Base-by-base conservation (phyloP, 352 stramenopile genomes). In the Thalassiosira livingstoniorum region DNA sequence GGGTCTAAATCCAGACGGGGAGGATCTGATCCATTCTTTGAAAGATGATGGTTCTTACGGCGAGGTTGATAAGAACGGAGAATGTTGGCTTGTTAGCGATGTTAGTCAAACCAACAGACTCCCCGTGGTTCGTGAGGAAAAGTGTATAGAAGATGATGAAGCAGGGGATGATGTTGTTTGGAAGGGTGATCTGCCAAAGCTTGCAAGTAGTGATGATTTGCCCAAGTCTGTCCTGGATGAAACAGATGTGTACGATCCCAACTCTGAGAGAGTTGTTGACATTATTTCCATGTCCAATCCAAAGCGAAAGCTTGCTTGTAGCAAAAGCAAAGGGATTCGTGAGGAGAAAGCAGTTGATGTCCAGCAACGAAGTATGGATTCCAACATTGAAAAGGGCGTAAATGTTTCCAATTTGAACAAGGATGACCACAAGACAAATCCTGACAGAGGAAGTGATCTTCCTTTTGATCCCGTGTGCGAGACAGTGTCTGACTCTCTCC, bases 1-100 rank as follows among this genome's bases (percentile, higher is more conserved):
- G 39, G 93, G 93, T 18, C 35, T 94, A 18, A 74, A 88, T 55
- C 93, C 93, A 7, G 92, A 96, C 61, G 70, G 78, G 32, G 93
- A 96, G 75, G 69, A 94, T 62, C 55, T 81, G 2, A 94, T 92
- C 47, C 90, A 94, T 87, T 71, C 79, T 54, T 64, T 92, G 47
- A 82, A 60, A 27, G 23, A 60, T 7, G 45, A 58, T 27, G 15
- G 2, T 45, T 13, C 35, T 4, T 42, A 7, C 32, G 55, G 18
- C 32, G 55, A 5, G 18, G 21, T n/a, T 32, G 29, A 21, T 64
- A 13, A 4, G 4, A 64, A 35, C n/a, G 27, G n/a, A 7, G 13
- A 10, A 10, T 18, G 10, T 51, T 51, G 42, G 42, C 18, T 18
- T 18, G 10, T 18, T 18, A 51, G 18, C 18, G 18, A 58, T n/a